phyloP scores from a whole-genome alignment of 768 basidiomycete species.

The Mycena galopus region DNA sequence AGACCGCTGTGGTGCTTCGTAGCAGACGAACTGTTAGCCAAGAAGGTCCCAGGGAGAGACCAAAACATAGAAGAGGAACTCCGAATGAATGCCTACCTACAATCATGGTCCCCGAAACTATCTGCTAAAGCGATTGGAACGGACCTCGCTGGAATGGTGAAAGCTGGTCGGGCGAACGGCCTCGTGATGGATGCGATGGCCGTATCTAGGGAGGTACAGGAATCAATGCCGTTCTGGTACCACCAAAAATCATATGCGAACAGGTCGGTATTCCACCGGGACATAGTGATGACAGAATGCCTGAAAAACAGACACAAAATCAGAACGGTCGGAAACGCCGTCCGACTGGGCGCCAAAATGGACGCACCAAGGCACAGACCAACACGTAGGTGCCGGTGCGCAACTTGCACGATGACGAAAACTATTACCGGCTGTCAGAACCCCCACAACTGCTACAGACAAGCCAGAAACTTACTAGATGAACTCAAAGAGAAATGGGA shows the following conservation, averaged over 20 bases:
- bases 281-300: neutral
- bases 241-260: neutral
- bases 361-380: neutral
- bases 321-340: neutral
- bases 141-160: neutral
- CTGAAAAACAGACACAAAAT: neutral
- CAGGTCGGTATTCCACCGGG: neutral
- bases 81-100: neutral
- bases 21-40: neutral
- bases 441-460: neutral
- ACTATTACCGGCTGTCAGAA: neutral
- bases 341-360: neutral
- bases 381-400: neutral
- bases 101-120: no score
- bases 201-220: neutral
- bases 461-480: neutral
- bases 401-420: neutral
- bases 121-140: no score
- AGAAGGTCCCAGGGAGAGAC: neutral
- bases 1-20: neutral
- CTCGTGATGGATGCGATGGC: neutral
- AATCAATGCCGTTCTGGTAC: neutral
- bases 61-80: neutral
- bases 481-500: neutral
- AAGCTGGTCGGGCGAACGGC: neutral